These are phyloP conservation scores for Rhexocercosporidium sp. DNA, from an alignment of 2,329 filamentous ascomycete genomes.

Conservation along the genomic window DNA sequence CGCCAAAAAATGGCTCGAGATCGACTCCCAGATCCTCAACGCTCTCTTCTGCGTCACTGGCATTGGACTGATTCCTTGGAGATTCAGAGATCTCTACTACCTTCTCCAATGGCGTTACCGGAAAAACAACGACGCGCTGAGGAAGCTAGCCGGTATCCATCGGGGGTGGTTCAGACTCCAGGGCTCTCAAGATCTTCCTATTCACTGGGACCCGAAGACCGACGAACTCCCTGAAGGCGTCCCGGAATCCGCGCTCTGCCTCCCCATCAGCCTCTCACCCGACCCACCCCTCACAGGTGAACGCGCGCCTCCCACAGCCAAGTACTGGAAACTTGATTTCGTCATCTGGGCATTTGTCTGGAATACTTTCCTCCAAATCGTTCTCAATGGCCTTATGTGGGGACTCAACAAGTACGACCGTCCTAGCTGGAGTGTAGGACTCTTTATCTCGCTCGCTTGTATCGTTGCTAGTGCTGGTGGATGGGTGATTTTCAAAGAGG, in stretches of 20 bases:
- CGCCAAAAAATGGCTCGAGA: conserved; percentile 80
- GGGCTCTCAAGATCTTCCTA: conserved; percentile 61
- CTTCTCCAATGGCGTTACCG: conserved; percentile 53
- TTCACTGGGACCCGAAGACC: conserved; percentile 39
- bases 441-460: conserved; percentile 31
- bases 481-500: conserved; percentile 32
- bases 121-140: conserved; percentile 23
- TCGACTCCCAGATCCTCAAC: conserved; percentile 80
- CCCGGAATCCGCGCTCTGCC: conserved; percentile 59
- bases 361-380: conserved; percentile 78
- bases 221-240: conserved; percentile 44
- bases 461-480: conserved; percentile 30
- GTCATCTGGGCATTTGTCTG: conserved; percentile 77
- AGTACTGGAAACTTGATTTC: conserved; percentile 74
- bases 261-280: conserved; percentile 64
- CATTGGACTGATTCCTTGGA: conserved; percentile 84
- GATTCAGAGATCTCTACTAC: conserved; percentile 78
- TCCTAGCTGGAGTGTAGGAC: conserved; percentile 25
- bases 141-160: conserved; percentile 65
- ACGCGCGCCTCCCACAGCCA: conserved; percentile 65
- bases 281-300: conserved; percentile 70
- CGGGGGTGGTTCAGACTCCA: conserved; percentile 74
- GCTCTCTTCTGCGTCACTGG: conserved; percentile 84
- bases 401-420: conserved; percentile 62
- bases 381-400: conserved; percentile 84